Base-by-base conservation (phyloP, 192 early-diverging fungal species). In the Coemansia pectinata region DNA sequence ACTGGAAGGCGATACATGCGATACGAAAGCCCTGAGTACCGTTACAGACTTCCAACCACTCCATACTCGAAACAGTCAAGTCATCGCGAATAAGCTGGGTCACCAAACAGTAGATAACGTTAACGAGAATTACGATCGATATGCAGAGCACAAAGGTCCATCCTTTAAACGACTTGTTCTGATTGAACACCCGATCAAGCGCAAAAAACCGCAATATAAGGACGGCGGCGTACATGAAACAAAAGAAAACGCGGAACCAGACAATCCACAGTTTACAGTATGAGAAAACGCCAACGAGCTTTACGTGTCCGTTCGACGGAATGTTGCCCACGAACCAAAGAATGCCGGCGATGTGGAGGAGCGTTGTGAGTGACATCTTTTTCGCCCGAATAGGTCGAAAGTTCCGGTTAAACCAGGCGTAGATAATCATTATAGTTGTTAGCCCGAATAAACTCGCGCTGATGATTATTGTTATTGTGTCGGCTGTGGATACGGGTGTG, bases 371-470 rank as follows among this genome's bases (percentile, higher is more conserved):
- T 15, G 62, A 40, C 38, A 81, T 53, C 29, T 81, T 81, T 31
- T 81, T 81, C 10, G 79, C 79, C 17, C 79, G 73, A 44, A 81
- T 81, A n/a, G 79, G 79, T 31, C 74, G 67, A 41, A 73, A 81
- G 62, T 48, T 81, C 64, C 63, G 61, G 71, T 82, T 82, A 34
- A 70, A 55, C 79, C 79, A 82, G 2, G 79, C 74, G 23, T 71
- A 77, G 3, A 67, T 33, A 11, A 82, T 21, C 61, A 77, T 67
- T 21, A 82, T 27, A 1, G 61, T 55, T 4, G 79, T 82, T 15
- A 82, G 6, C 0, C 71, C 74, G 40, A 65, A 82, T 2, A 82
- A n/a, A 1, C 33, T 45, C 39, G 50, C 67, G 14, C 74, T 47
- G 3, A 61, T 27, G n/a, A 25, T 44, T 44, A 82, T 68, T 5